Evolutionary conservation across 345 rosid genomes (phyloP).

Genomic region (Schrenkiella parvula): DNA sequence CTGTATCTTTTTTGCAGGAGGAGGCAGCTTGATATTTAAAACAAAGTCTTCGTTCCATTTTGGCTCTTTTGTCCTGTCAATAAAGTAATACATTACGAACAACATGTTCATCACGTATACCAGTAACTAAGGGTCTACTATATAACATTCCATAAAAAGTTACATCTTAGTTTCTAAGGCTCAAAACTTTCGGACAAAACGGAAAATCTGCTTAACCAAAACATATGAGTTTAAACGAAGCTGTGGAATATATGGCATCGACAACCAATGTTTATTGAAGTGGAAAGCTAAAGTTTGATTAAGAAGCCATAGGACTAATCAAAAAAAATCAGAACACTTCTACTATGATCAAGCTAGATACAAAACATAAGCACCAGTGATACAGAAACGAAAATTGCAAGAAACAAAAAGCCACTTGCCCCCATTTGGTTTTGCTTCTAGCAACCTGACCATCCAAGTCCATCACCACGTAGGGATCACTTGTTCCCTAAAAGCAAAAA

Average conservation of each 20-base stretch:
- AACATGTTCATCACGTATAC: background rate
- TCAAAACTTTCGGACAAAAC: background rate
- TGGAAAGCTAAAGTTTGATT: background rate
- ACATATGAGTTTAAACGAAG: background rate
- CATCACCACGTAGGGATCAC: constrained; percentile 90
- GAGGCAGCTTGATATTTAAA: constrained; percentile 57
- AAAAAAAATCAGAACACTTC: background rate
- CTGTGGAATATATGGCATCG: background rate
- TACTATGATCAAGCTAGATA: background rate
- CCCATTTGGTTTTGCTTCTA: constrained; percentile 63
- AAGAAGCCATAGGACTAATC: background rate
- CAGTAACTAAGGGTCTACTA: background rate
- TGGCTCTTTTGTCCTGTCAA: constrained; percentile 71
- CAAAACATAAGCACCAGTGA: background rate
- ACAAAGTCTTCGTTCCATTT: constrained; percentile 83
- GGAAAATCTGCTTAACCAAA: background rate
- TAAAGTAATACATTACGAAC: background rate
- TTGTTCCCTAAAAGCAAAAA: constrained; percentile 60
- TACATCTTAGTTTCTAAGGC: background rate
- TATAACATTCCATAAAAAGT: background rate
- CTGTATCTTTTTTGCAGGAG: constrained; percentile 59
- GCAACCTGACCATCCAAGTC: constrained; percentile 82
- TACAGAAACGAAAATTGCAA: background rate
- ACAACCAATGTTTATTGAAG: background rate
- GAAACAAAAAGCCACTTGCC: constrained; percentile 16